Evolutionary conservation across 805 yeast species (phyloP).

Genomic region (Lipomyces sp.): DNA sequence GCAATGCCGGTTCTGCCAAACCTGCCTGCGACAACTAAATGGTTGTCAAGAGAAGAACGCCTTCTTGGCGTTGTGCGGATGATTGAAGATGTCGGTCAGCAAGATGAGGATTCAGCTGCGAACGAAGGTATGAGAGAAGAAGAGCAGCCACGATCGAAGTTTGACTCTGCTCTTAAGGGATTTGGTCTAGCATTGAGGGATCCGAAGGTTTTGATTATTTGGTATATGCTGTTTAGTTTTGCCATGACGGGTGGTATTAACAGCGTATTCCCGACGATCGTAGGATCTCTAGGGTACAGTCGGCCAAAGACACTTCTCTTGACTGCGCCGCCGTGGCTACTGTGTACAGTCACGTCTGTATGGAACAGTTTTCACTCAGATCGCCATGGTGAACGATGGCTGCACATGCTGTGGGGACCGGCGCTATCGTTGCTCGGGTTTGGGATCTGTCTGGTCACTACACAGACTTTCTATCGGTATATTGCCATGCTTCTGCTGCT

Average conservation of each 20-base stretch:
- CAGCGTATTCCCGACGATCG: slow-evolving; percentile 49
- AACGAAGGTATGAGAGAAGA: neutral
- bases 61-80: slow-evolving; percentile 42
- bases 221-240: slow-evolving; percentile 37
- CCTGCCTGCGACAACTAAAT: slow-evolving; percentile 51
- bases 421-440: slow-evolving; percentile 45
- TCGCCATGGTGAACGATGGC: slow-evolving; percentile 35
- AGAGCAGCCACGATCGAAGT: neutral
- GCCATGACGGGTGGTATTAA: slow-evolving; percentile 63
- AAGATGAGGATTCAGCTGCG: slow-evolving; percentile 38
- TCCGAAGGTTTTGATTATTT: slow-evolving; percentile 28
- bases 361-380: slow-evolving; percentile 26
- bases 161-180: slow-evolving; percentile 12
- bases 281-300: slow-evolving; percentile 51
- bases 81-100: slow-evolving; percentile 43
- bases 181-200: slow-evolving; percentile 28
- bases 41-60: slow-evolving; percentile 46
- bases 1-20: slow-evolving; percentile 53
- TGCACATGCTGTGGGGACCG: slow-evolving; percentile 49
- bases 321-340: slow-evolving; percentile 27
- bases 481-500: slow-evolving; percentile 55
- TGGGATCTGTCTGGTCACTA: slow-evolving; percentile 49
- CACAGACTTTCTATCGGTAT: slow-evolving; percentile 54
- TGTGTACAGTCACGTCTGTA: slow-evolving; percentile 21
- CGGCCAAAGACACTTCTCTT: slow-evolving; percentile 52